Base-by-base conservation (phyloP, 805 yeast species). In the Monosporozyma solicola region DNA sequence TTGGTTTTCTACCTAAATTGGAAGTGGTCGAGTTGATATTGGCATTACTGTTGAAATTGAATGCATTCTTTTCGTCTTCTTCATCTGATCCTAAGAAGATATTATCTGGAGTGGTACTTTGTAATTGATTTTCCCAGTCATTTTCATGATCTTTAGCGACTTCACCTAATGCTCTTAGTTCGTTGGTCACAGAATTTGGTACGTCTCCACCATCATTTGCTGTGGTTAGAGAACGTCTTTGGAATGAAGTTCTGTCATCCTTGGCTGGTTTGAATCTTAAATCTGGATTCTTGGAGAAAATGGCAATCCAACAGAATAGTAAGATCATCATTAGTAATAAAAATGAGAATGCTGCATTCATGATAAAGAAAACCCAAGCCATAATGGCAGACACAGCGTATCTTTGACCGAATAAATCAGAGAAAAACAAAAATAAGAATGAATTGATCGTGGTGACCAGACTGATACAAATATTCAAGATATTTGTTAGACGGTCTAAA, bases 221-320 rank as follows among this genome's bases (percentile, higher is more conserved):
- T 37, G 68, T 65, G 20, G 63, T 63, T 22, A 52, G 55, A 54
- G 70, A 63, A 54, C 59, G 63, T 57, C 72, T 77, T 65, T 85
- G 94, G 82, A 91, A 91, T 9, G 96, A 89, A 16, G 89, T 83
- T 79, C 98, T 83, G 69, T 91, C 97, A 70, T 91, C 98, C 62
- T 76, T 84, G 11, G 95, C 95, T n/a, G 95, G 95, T 52, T 86
- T 87, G 66, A 86, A 86, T 69, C 94, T 80, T 10, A 89, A 82
- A 69, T 89, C 96, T 25, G 96, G 97, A 66, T 88, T 89, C 74
- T 85, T 87, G 32, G 92, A 83, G 59, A 84, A 74, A 1, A 86
- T 55, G 5, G 87, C 82, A 59, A 82, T 69, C 13, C 72, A 68
- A 53, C 84, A 78, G 59, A 85, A 83, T 2, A 82, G 81, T 56